A percentile compares a stretch with the other conserved stretches of the same genome.
Conservation (phyloP, 192 early-diverging fungal genomes). For the Diversispora epigaea region DNA sequence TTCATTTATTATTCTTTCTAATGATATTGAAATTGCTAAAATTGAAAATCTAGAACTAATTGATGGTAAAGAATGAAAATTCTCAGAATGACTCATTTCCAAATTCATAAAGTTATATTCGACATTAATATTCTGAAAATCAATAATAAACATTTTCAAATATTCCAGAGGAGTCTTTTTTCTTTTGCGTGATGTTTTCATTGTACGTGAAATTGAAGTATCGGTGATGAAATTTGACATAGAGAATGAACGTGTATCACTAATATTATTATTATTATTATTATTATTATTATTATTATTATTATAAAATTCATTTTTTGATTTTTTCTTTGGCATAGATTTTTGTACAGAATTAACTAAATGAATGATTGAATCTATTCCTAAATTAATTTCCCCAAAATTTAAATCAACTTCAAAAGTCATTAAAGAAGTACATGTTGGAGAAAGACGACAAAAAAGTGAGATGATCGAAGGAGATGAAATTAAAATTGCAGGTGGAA, state of each 20-base stretch:
- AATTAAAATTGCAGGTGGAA: conserved; percentile 21
- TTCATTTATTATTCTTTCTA: neutral
- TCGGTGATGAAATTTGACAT: neutral
- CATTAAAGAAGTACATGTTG: conserved; percentile 42
- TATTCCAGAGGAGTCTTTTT: conserved; percentile 26
- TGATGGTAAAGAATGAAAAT: neutral
- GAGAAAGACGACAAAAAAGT: conserved; percentile 42
- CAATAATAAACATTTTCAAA: neutral
- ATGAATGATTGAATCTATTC: conserved; percentile 32
- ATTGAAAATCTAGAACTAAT: neutral
- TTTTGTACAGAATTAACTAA: conserved; percentile 3
- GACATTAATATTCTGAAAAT: neutral
- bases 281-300: too few relatives aligned
- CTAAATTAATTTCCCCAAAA: conserved; percentile 19
- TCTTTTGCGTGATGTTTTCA: neutral
- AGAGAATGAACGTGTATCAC: too few relatives aligned
- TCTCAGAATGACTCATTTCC: neutral
- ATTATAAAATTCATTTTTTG: neutral
- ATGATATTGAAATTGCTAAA: neutral
- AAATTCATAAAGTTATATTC: neutral
- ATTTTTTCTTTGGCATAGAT: conserved; percentile 1
- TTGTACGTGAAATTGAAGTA: conserved; percentile 7
- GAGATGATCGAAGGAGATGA: conserved; percentile 31
- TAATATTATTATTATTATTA: too few relatives aligned
- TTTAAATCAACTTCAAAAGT: conserved; percentile 33